phyloP scores from a whole-genome alignment of 169 alveolate species.

The Cryptosporidium canis region DNA sequence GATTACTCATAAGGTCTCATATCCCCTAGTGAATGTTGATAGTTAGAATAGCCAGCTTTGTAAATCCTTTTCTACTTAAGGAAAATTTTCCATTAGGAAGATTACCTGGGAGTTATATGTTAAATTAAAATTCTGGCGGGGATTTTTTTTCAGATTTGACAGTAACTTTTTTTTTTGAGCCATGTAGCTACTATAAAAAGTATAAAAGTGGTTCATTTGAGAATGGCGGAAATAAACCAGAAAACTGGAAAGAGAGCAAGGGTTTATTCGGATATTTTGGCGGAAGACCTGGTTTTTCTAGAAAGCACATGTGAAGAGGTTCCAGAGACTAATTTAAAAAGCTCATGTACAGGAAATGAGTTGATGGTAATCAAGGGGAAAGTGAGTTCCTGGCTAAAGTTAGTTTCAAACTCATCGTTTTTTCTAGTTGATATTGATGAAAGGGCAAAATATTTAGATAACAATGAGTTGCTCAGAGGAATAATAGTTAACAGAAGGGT shows the following conservation, averaged over 20 bases:
- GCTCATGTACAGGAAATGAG: neutral
- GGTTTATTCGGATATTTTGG: neutral
- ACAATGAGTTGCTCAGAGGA: neutral
- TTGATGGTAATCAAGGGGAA: conserved; percentile 5
- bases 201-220: neutral
- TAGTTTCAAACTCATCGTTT: conserved; percentile 1
- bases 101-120: too few relatives aligned
- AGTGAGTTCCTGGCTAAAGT: neutral
- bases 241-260: neutral
- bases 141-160: neutral
- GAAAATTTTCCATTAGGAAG: too few relatives aligned
- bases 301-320: neutral
- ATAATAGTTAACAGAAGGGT: conserved; percentile 11
- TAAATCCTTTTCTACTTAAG: neutral
- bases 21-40: neutral
- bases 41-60: neutral
- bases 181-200: neutral
- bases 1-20: too few relatives aligned
- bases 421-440: neutral
- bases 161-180: neutral
- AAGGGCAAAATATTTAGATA: neutral
- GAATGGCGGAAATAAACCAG: neutral
- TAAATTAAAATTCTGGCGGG: neutral
- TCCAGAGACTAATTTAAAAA: neutral
- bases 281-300: neutral